A percentile compares a stretch with the other conserved stretches of the same genome.
phyloP scores from a whole-genome alignment of 306 rosid species.

The Rosa rugosa region DNA sequence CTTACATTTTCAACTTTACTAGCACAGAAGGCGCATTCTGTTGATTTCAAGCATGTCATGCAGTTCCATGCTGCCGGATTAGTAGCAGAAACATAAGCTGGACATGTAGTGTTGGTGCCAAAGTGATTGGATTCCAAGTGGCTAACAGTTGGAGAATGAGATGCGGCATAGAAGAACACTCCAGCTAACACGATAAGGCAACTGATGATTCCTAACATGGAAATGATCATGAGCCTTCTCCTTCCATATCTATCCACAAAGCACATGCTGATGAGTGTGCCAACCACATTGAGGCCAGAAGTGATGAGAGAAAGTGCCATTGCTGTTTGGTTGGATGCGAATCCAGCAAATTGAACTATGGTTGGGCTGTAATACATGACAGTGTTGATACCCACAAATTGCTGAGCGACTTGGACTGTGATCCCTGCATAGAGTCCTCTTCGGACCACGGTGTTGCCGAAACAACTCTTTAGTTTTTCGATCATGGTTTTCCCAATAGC shows the following conservation, averaged over 20 bases:
- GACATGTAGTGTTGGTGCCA: slow-evolving; percentile 54
- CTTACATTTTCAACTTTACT: slow-evolving; percentile 40
- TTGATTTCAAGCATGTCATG: slow-evolving; percentile 58
- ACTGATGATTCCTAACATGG: slow-evolving; percentile 54
- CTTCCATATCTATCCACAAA: slow-evolving; percentile 64
- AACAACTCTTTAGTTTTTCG: slow-evolving; percentile 46
- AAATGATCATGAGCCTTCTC: slow-evolving; percentile 64
- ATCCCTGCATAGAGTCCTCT: slow-evolving; percentile 76
- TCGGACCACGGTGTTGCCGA: slow-evolving; percentile 45
- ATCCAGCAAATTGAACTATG: slow-evolving; percentile 83
- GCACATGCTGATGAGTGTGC: slow-evolving; percentile 63
- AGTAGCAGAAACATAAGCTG: slow-evolving; percentile 39
- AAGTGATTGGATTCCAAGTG: slow-evolving; percentile 50
- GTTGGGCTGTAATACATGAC: slow-evolving; percentile 92
- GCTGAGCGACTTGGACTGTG: slow-evolving; percentile 73
- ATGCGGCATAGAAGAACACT: slow-evolving; percentile 53
- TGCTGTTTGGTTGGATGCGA: slow-evolving; percentile 70
- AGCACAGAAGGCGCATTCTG: slow-evolving; percentile 63
- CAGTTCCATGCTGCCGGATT: slow-evolving; percentile 66
- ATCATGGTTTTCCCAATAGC: slow-evolving; percentile 38
- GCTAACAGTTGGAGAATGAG: slow-evolving; percentile 48
- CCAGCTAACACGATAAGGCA: slow-evolving; percentile 51
- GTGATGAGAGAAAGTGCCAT: slow-evolving; percentile 77
- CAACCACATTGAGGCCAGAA: slow-evolving; percentile 67
- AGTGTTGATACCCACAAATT: slow-evolving; percentile 77